Percentiles rank a stretch among this genome's conserved stretches.
Evolutionary conservation across 345 rosid species (phyloP).

Genomic region (Bretschneidera sinensis): DNA sequence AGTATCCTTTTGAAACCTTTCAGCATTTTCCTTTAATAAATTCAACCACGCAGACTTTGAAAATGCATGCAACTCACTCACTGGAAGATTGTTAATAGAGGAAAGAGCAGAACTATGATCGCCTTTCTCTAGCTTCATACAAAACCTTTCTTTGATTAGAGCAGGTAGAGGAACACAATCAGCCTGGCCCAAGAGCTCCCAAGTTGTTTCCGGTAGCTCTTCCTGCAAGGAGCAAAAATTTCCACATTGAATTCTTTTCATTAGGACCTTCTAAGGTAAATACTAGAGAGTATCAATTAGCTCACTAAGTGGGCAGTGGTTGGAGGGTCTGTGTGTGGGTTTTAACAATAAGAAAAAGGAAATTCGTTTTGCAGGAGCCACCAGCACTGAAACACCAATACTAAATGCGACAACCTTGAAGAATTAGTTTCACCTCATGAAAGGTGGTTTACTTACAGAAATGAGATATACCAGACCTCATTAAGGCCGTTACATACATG

Average conservation of each 20-base stretch:
- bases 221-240: constrained; percentile 33
- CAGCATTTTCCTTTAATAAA: constrained; percentile 33
- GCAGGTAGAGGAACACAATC: constrained; percentile 45
- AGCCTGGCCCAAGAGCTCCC: constrained; percentile 48
- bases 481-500: too few relatives aligned
- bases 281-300: background rate
- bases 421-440: too few relatives aligned
- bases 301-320: too few relatives aligned
- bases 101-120: constrained; percentile 47
- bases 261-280: background rate
- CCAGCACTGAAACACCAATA: too few relatives aligned
- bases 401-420: too few relatives aligned
- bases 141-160: constrained; percentile 68
- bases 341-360: too few relatives aligned
- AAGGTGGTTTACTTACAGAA: too few relatives aligned
- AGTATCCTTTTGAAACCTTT: constrained; percentile 40
- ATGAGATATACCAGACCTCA: too few relatives aligned
- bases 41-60: constrained; percentile 52
- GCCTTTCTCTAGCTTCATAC: constrained; percentile 52
- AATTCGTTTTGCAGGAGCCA: too few relatives aligned
- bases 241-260: background rate
- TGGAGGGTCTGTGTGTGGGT: too few relatives aligned
- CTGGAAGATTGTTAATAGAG: constrained; percentile 28
- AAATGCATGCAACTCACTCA: constrained; percentile 31
- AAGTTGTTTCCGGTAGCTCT: constrained; percentile 63